Percentiles rank a stretch among this genome's conserved stretches.
Evolutionary conservation across 2,329 filamentous ascomycete genomes (phyloP).

Genomic region (Rhynchosporium secalis): DNA sequence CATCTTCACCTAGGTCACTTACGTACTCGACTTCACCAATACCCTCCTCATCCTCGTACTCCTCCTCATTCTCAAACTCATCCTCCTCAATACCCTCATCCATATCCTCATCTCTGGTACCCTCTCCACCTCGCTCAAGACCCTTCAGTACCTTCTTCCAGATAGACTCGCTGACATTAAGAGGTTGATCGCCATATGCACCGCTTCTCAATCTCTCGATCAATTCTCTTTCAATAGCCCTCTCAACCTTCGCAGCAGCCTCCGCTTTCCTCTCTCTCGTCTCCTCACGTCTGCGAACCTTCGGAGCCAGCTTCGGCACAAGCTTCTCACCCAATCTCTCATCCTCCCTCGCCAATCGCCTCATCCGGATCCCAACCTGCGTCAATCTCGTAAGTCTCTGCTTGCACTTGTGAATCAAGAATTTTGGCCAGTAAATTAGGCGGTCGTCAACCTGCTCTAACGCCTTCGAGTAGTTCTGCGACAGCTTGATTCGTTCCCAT

Average conservation of each 20-base stretch:
- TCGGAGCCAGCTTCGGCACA: slow-evolving; percentile 87
- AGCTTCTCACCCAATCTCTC: slow-evolving; percentile 84
- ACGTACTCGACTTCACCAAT: slow-evolving; percentile 86
- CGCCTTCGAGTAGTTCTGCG: slow-evolving; percentile 86
- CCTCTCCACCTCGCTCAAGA: slow-evolving; percentile 84
- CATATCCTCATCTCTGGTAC: slow-evolving; percentile 78
- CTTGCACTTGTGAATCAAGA: slow-evolving; percentile 92
- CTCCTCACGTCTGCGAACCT: slow-evolving; percentile 75
- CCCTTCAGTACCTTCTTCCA: slow-evolving; percentile 97
- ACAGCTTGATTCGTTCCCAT: slow-evolving; percentile 92
- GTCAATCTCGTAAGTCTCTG: slow-evolving; percentile 89
- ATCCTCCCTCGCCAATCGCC: slow-evolving; percentile 83
- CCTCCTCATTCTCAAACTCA: slow-evolving; percentile 69
- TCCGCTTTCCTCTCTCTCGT: slow-evolving; percentile 76
- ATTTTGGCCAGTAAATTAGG: slow-evolving; percentile 93
- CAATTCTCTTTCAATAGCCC: slow-evolving; percentile 91
- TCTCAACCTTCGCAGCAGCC: slow-evolving; percentile 88
- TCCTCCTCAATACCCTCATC: slow-evolving; percentile 84
- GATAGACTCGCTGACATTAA: slow-evolving; percentile 92
- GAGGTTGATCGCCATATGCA: slow-evolving; percentile 88
- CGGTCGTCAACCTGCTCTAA: slow-evolving; percentile 83
- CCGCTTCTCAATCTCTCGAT: slow-evolving; percentile 88
- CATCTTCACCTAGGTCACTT: slow-evolving; percentile 82
- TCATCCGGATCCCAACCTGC: slow-evolving; percentile 82
- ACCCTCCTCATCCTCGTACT: slow-evolving; percentile 62